Evolutionary conservation across 1,284 basidiomycete genomes (phyloP), one percentile per base, ranked within the genome.

Genomic region (Flammula alnicola): DNA sequence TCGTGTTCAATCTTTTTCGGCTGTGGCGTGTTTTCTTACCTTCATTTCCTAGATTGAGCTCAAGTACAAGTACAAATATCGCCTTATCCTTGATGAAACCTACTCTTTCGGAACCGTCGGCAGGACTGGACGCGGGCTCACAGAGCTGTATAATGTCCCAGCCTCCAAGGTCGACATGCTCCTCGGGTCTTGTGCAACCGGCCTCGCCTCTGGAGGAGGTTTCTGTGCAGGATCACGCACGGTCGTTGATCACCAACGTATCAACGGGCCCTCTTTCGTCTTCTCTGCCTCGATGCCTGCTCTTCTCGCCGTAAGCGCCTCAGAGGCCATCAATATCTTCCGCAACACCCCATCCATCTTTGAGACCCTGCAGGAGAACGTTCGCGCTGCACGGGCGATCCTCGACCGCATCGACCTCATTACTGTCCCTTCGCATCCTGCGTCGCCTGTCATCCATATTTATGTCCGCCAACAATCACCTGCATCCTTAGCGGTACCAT

Each of bases 241-340:
- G 39, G 91, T 98, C 32, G 85, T 93, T 22, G 83, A 91, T 54
- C 97, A 99, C 67, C 95, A 97, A 83, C 95, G 95, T 39, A 98
- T 98, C 81, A 99, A 99, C 68, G 95, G 93, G 17, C 87, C 93
- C 3, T 88, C 94, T 0, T 96, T 94, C 62, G 94, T 99, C 51
- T 99, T 95, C 76, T 98, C 96, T 1, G 97, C 97, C 7, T 88
- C 96, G 1, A 85, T 97, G 71, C 97, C 97, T 0, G 85, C 94
- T 1, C 79, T 97, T 45, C 83, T 98, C 41, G 88, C 93, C 11
- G 93, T 93, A 53, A 86, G 90, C 53, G 91, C 87, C 1, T 93
- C 91, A 0, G 87, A 93, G 60, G 91, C 86, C 7, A 91, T 98
- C 64, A 81, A 82, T 56, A 81, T 91, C 56, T 77, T 98, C 50